Percentiles rank a stretch among this genome's conserved stretches.
Evolutionary conservation across 2,329 filamentous ascomycete species (phyloP).

Genomic region (Arthrobotrys iridis): DNA sequence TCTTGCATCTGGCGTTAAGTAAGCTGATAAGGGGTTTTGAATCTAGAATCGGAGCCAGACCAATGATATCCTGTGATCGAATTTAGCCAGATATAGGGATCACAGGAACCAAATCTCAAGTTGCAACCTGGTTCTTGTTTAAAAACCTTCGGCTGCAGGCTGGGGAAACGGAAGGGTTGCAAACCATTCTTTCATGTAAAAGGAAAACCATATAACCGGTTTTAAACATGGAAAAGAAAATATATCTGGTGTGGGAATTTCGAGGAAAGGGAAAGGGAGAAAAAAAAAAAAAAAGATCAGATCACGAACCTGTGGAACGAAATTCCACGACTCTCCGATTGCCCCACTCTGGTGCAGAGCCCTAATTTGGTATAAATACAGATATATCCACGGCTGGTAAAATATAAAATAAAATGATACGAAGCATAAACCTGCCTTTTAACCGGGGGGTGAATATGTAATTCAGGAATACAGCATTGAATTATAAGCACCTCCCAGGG

Average conservation of each 20-base stretch:
- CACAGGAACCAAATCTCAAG: constrained; percentile 47
- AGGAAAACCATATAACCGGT: constrained; percentile 45
- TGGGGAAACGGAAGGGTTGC: constrained; percentile 36
- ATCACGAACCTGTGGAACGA: constrained; percentile 42
- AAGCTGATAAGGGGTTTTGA: constrained; percentile 32
- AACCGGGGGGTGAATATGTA: constrained; percentile 23
- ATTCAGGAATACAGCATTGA: constrained; percentile 10
- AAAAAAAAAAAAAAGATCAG: constrained; percentile 24
- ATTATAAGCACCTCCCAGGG: constrained; percentile 24
- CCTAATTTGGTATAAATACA: constrained; percentile 36
- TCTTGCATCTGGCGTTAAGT: constrained; percentile 27
- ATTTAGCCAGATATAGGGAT: constrained; percentile 53
- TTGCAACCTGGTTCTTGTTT: constrained; percentile 48
- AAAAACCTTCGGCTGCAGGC: constrained; percentile 41
- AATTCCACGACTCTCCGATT: constrained; percentile 12
- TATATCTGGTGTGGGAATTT: constrained; percentile 16
- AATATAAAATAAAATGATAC: constrained; percentile 53
- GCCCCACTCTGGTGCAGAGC: constrained; percentile 6
- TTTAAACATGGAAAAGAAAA: constrained; percentile 50
- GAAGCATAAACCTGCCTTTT: constrained; percentile 41
- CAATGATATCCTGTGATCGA: constrained; percentile 27
- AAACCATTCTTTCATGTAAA: constrained; percentile 15
- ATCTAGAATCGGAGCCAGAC: constrained; percentile 32
- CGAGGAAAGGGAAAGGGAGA: neutral
- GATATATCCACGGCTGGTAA: constrained; percentile 47